Evolutionary conservation across 1,284 basidiomycete genomes (phyloP), one percentile per base, ranked within the genome.

Genomic region (Ganoderma resinaceum): DNA sequence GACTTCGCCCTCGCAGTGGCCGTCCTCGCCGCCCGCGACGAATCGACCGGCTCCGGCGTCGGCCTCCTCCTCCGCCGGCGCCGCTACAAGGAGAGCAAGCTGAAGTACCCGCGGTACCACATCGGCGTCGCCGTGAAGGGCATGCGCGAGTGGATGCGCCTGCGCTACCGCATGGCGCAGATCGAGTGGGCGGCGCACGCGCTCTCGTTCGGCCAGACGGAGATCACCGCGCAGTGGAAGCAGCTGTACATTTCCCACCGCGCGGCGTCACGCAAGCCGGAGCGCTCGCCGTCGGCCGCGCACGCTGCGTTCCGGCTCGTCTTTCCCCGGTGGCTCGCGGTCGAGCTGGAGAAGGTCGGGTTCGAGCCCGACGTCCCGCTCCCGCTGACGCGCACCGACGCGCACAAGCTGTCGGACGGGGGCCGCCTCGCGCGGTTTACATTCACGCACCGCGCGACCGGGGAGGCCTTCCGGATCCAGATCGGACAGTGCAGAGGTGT

Each of bases 61-160:
- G 68, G 71, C 31, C 68, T 72, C n/a, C 71, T 72, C 46, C 68
- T 72, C 33, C 52, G 52, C 26, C 68, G 71, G 7, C 64, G 71
- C 9, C 62, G 62, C 5, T 65, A 68, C 29, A 29, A 29, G 11
- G 43, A 68, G n/a, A 61, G 52, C 37, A 60, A 61, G n/a, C 55
- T 61, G 61, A 62, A 61, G 40, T 43, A 53, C 57, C 63, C 66
- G 33, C 61, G 63, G n/a, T 70, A 67, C 70, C 52, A 59, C 63
- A 58, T 61, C 61, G 70, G 70, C 20, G 58, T 69, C 37, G 42
- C 66, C 38, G 57, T 72, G 12, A 52, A 60, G 57, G 70, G 70
- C 23, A 23, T 11, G 68, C 60, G 58, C 38, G 16, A 9, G 4
- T 69, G 70, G 68, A 38, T 65, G 64, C 62, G 63, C 38, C 66